phyloP scores from a whole-genome alignment of 768 basidiomycete genomes.

The Tulasnella calospora region DNA sequence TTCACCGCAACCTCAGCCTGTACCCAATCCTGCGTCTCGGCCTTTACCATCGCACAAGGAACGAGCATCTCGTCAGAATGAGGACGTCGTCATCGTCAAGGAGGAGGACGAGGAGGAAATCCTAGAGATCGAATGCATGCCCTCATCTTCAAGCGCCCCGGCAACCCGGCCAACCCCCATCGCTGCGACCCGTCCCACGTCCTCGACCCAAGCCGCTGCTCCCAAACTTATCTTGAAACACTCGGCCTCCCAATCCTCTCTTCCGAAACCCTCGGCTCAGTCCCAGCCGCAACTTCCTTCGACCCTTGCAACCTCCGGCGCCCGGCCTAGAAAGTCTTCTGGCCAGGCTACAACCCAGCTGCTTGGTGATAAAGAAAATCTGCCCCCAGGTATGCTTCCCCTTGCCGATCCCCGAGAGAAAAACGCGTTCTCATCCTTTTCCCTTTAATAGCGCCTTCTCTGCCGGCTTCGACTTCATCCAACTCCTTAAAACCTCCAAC shows the following conservation, averaged over 20 bases:
- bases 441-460: neutral
- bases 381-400: neutral
- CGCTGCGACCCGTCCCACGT: neutral
- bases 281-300: neutral
- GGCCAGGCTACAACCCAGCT: neutral
- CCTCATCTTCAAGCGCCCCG: neutral
- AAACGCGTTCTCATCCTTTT: neutral
- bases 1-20: neutral
- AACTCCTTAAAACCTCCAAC: neutral
- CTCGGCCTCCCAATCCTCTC: neutral
- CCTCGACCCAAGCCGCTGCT: neutral
- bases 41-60: neutral
- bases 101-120: slow-evolving; percentile 23
- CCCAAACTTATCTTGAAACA: neutral
- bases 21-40: neutral
- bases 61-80: neutral
- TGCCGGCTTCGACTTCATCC: neutral
- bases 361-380: neutral
- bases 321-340: neutral
- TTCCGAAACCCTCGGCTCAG: neutral
- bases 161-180: neutral
- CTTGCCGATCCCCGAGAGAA: neutral
- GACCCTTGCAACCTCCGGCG: neutral
- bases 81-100: slow-evolving; percentile 1
- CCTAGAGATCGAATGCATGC: neutral